Percentiles rank a stretch among this genome's conserved stretches.
Conservation (phyloP, 2,329 filamentous ascomycete species). For the Mycogone perniciosa region DNA sequence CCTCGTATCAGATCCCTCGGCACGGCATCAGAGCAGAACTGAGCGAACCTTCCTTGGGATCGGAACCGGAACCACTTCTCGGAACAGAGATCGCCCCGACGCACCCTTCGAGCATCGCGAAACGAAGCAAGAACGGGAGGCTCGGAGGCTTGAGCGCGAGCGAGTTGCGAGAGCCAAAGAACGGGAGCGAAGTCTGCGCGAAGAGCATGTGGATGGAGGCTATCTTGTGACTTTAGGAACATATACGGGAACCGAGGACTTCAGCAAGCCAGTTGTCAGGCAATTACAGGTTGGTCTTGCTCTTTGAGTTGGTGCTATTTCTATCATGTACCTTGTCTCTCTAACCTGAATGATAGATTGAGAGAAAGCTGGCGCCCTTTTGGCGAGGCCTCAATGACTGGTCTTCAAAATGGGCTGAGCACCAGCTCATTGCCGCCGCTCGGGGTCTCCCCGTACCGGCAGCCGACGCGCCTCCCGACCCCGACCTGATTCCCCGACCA, state of each 20-base stretch:
- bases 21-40: slow-evolving; percentile 24
- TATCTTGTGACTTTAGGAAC: slow-evolving; percentile 91
- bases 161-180: slow-evolving; percentile 70
- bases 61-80: slow-evolving; percentile 35
- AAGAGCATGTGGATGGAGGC: slow-evolving; percentile 91
- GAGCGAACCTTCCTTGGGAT: slow-evolving; percentile 43
- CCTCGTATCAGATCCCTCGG: slow-evolving; percentile 16
- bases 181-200: slow-evolving; percentile 79
- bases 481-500: slow-evolving; percentile 49
- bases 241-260: slow-evolving; percentile 89
- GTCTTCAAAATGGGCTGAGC: slow-evolving; percentile 82
- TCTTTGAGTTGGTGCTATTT: not conserved
- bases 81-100: slow-evolving; percentile 33
- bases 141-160: slow-evolving; percentile 77
- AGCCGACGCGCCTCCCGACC: slow-evolving; percentile 73
- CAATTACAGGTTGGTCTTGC: slow-evolving; percentile 69
- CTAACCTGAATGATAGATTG: slow-evolving; percentile 57
- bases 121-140: slow-evolving; percentile 87
- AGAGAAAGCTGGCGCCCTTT: slow-evolving; percentile 86
- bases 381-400: slow-evolving; percentile 92
- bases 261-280: slow-evolving; percentile 79
- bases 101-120: slow-evolving; percentile 62
- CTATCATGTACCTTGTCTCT: not conserved
- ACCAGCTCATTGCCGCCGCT: slow-evolving; percentile 88
- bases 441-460: slow-evolving; percentile 77